Evolutionary conservation across 31 red algal genomes (phyloP), one percentile per base, ranked within the genome.

Genomic region (Odonthalia washingtoniensis): DNA sequence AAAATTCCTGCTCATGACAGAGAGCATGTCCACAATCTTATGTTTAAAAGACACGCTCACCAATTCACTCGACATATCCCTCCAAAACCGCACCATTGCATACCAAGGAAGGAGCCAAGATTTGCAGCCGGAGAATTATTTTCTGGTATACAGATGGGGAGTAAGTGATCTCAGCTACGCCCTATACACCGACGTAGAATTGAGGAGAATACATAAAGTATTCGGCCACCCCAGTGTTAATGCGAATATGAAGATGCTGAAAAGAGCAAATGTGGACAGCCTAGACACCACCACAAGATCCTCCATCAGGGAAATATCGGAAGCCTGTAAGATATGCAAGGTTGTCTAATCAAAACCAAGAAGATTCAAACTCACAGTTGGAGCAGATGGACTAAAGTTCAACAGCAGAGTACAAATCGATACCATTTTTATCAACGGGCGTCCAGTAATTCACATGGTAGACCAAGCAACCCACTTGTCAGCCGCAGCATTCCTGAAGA

Each of bases 351-450:
- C 72, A 5, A 42, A 4, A 40, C 72, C 72, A 2, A 21, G 72
- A 18, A n/a, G 77, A n/a, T 80, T 80, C 77, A 53, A 63, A 4
- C 31, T n/a, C n/a, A n/a, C n/a, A n/a, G n/a, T n/a, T n/a, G n/a
- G n/a, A n/a, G n/a, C n/a, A n/a, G n/a, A n/a, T 80, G 0, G 61
- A 6, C 12, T 80, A 44, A 64, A 26, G 31, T 80, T 24, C 35
- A 80, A 80, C 31, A 0, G 61, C 21, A 52, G 14, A 26, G 77
- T 80, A 4, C 40, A 31, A 26, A 61, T 80, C 27, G 77, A 80
- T 63, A 62, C 46, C 4, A 80, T 0, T 6, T 61, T 61, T 0
- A 34, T 80, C 40, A 9, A 63, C 43, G 0, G 45, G 0, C 31
- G 27, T 28, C 16, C 77, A 34, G 43, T 80, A 9, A 5, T 80